phyloP scores from a whole-genome alignment of 2,329 filamentous ascomycete genomes.

The Fusarium nematophilum region DNA sequence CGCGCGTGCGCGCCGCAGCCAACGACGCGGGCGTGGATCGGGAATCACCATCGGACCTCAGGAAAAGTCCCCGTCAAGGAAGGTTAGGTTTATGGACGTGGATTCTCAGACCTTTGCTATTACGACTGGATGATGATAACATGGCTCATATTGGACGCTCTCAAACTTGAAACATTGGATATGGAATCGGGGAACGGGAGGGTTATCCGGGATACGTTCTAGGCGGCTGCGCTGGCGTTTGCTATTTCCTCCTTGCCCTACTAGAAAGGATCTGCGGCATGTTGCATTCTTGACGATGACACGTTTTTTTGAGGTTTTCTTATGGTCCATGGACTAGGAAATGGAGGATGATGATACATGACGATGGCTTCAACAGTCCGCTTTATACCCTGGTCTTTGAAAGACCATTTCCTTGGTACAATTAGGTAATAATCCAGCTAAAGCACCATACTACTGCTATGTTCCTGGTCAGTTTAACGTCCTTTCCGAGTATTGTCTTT shows the following conservation, averaged over 20 bases:
- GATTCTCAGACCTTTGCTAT: constrained; percentile 49
- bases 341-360: constrained; percentile 21
- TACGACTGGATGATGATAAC: constrained; percentile 44
- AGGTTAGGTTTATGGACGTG: constrained; percentile 55
- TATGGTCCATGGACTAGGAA: constrained; percentile 3
- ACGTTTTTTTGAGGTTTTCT: constrained; percentile 9
- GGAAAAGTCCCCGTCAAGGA: constrained; percentile 41
- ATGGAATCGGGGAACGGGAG: background rate
- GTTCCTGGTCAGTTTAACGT: background rate
- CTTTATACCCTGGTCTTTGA: constrained; percentile 34
- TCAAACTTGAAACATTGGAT: background rate
- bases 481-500: constrained; percentile 3
- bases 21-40: constrained; percentile 57
- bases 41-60: constrained; percentile 40
- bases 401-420: constrained; percentile 15
- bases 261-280: constrained; percentile 1
- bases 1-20: constrained; percentile 66
- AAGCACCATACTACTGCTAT: constrained; percentile 1
- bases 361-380: constrained; percentile 15
- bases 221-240: constrained; percentile 26
- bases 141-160: background rate
- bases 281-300: background rate
- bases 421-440: constrained; percentile 6
- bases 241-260: constrained; percentile 6
- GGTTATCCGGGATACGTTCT: constrained; percentile 8